These are phyloP conservation scores for Daedalea quercina DNA, from an alignment of 768 basidiomycete genomes.

Conservation along the genomic window DNA sequence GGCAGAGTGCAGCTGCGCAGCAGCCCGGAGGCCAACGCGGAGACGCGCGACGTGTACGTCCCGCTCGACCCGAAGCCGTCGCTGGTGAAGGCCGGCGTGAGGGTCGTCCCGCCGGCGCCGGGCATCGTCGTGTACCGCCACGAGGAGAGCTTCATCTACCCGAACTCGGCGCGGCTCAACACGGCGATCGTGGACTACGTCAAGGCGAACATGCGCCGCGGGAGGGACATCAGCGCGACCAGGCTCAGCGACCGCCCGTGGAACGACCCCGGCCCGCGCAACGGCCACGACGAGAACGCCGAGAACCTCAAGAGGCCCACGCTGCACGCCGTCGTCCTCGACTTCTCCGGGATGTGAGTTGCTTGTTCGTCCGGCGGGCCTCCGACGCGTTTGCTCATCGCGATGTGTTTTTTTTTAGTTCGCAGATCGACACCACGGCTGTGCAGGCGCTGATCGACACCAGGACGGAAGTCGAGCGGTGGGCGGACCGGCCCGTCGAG, in stretches of 20 bases:
- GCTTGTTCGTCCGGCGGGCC: neutral
- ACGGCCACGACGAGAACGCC: constrained; percentile 41
- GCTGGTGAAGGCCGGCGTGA: constrained; percentile 61
- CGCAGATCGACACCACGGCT: constrained; percentile 88
- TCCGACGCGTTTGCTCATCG: neutral
- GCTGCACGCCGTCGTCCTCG: constrained; percentile 83
- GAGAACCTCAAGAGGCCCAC: constrained; percentile 52
- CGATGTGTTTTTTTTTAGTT: constrained; percentile 42
- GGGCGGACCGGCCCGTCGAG: constrained; percentile 73
- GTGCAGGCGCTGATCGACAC: constrained; percentile 89
- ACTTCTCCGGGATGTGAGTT: constrained; percentile 73
- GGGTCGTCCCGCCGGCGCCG: constrained; percentile 71
- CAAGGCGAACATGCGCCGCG: constrained; percentile 68
- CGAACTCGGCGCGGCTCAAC: constrained; percentile 67
- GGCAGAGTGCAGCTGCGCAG: constrained; percentile 66
- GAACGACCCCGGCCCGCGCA: constrained; percentile 84
- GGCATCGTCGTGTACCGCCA: constrained; percentile 90
- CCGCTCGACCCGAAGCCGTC: constrained; percentile 55
- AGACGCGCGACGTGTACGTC: constrained; percentile 73
- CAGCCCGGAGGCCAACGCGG: constrained; percentile 24
- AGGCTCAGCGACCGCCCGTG: constrained; percentile 74
- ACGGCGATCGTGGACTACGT: constrained; percentile 75
- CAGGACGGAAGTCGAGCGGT: constrained; percentile 80
- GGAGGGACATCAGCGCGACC: constrained; percentile 62
- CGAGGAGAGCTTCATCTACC: constrained; percentile 86